Evolutionary conservation across 2,329 filamentous ascomycete genomes (phyloP).

Genomic region (Exophiala mesophila): DNA sequence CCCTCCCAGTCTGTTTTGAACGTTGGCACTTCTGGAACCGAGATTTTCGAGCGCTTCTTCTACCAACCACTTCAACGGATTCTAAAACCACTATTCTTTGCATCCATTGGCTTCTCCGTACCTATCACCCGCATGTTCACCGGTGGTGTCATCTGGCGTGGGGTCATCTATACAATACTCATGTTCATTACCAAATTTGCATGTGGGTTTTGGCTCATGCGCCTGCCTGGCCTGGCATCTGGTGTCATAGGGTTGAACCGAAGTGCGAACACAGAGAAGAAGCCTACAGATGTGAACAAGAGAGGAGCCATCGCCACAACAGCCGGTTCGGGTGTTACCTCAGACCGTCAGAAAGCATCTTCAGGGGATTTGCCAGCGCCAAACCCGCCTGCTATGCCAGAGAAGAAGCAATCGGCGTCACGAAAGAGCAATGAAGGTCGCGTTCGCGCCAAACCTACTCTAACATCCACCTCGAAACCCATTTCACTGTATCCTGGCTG

Average conservation of each 20-base stretch:
- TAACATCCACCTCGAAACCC: slow-evolving; percentile 1
- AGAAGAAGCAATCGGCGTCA: background rate
- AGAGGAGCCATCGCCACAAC: background rate
- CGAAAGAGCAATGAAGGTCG: background rate
- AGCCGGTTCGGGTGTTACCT: background rate
- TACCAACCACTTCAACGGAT: slow-evolving; percentile 45
- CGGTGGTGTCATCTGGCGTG: slow-evolving; percentile 63
- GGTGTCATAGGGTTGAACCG: slow-evolving; percentile 4
- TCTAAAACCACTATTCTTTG: slow-evolving; percentile 67
- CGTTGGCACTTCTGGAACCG: slow-evolving; percentile 22
- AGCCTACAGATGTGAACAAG: background rate
- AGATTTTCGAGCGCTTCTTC: slow-evolving; percentile 44
- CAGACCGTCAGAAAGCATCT: slow-evolving; percentile 11
- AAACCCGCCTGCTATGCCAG: background rate
- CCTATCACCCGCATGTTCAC: slow-evolving; percentile 67
- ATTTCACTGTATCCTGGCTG: slow-evolving; percentile 61
- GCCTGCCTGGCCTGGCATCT: slow-evolving; percentile 26
- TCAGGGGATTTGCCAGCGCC: background rate
- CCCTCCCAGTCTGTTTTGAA: background rate
- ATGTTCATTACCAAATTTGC: slow-evolving; percentile 62
- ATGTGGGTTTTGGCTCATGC: slow-evolving; percentile 57
- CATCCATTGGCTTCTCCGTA: slow-evolving; percentile 70
- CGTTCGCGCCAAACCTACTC: slow-evolving; percentile 8
- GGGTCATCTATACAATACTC: slow-evolving; percentile 64
- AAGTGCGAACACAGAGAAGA: slow-evolving; percentile 3